Evolutionary conservation across 2,329 filamentous ascomycete genomes (phyloP).

Genomic region (Sporothrix euskadiensis): DNA sequence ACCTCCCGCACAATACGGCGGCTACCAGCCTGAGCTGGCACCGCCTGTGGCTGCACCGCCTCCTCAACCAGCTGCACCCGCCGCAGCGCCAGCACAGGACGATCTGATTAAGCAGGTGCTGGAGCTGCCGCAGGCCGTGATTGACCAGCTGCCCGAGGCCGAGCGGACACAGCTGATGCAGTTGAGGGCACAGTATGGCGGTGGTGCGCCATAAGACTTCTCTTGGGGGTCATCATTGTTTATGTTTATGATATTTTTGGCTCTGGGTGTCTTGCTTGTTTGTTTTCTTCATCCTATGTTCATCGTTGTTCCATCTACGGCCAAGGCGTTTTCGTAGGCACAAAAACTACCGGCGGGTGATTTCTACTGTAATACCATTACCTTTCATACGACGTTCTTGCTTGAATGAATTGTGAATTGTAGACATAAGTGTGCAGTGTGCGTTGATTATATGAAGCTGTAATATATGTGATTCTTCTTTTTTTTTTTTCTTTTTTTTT

Average conservation of each 20-base stretch:
- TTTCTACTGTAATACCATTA: conserved; percentile 1
- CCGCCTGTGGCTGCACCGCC: conserved; percentile 42
- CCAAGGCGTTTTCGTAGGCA: conserved; percentile 8
- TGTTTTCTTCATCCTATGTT: background rate
- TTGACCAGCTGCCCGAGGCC: conserved; percentile 73
- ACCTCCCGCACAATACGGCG: background rate
- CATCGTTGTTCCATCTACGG: background rate
- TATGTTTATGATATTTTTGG: background rate
- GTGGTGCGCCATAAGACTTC: conserved; percentile 24
- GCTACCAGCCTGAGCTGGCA: conserved; percentile 37
- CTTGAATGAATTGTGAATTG: background rate
- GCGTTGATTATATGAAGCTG: background rate
- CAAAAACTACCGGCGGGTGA: conserved; percentile 8
- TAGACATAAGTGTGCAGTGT: background rate
- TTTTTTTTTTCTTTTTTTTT: background rate
- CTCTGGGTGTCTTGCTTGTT: background rate
- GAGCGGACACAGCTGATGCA: conserved; percentile 78
- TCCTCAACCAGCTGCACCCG: conserved; percentile 35
- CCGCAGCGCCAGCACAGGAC: conserved; percentile 55
- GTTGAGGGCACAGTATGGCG: conserved; percentile 51
- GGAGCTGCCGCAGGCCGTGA: conserved; percentile 74
- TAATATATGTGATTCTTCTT: background rate
- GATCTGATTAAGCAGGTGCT: conserved; percentile 79
- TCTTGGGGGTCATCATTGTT: background rate
- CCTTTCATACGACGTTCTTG: background rate